Evolutionary conservation across 2,329 filamentous ascomycete species (phyloP).

Genomic region (Hymenoscyphus occultus): DNA sequence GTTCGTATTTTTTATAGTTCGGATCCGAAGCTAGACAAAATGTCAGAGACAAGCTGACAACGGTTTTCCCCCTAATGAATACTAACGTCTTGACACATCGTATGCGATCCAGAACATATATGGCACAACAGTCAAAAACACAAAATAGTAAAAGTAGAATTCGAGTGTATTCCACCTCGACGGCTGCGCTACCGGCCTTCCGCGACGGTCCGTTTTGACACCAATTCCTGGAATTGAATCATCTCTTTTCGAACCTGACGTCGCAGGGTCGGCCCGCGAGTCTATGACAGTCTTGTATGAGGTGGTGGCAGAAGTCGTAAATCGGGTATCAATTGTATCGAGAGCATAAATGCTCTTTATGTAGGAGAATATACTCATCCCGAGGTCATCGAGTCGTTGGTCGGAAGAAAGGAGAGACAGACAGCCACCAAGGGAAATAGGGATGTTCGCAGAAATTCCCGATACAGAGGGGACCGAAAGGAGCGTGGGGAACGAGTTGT

Average conservation of each 20-base stretch:
- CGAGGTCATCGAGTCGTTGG: slow-evolving; percentile 24
- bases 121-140: slow-evolving; percentile 66
- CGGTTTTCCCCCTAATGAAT: slow-evolving; percentile 6
- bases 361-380: slow-evolving; percentile 40
- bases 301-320: slow-evolving; percentile 67
- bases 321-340: slow-evolving; percentile 67
- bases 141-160: slow-evolving; percentile 75
- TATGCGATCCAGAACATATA: slow-evolving; percentile 91
- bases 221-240: slow-evolving; percentile 31
- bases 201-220: slow-evolving; percentile 40
- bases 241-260: slow-evolving; percentile 35
- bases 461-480: neutral
- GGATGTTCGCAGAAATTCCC: slow-evolving; percentile 1
- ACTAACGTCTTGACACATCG: slow-evolving; percentile 76
- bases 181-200: slow-evolving; percentile 49
- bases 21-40: slow-evolving; percentile 67
- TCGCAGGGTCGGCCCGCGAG: slow-evolving; percentile 44
- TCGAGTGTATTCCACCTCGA: slow-evolving; percentile 84
- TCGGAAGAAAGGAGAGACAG: neutral
- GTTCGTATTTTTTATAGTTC: slow-evolving; percentile 71
- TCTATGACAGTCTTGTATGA: slow-evolving; percentile 61
- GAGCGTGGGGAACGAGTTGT: neutral
- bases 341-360: slow-evolving; percentile 58
- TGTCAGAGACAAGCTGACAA: slow-evolving; percentile 19
- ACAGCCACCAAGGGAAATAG: neutral